Base-by-base conservation (phyloP, 1,284 basidiomycete genomes). In the Ceratobasidium sp. region DNA sequence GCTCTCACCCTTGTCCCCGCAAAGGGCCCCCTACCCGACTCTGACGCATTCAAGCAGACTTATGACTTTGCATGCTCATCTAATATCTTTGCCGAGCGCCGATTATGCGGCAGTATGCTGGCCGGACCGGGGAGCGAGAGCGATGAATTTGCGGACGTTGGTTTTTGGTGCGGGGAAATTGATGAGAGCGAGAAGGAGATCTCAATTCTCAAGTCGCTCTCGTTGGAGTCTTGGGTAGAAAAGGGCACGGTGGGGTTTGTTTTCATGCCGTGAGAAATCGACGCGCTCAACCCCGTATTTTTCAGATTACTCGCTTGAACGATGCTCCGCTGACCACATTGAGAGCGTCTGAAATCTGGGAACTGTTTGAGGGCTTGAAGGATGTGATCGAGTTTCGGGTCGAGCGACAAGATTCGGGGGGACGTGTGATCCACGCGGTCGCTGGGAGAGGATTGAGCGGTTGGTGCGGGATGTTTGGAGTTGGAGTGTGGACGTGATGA, bases 81-180 rank as follows among this genome's bases (percentile, higher is more conserved):
- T 11, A 71, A 75, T 56, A 75, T 70, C 32, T 68, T 66, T 22
- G 77, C 76, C 46, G 59, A 70, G 34, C 32, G 64, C 4, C 51
- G 59, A 17, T 29, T 68, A 6, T 74, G 70, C 51, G 66, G 70
- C n/a, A 78, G 77, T 54, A 68, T 78, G 44, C 65, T 78, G 5
- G 77, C 66, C 29, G 77, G 77, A 40, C 76, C 54, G 52, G 76
- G 77, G n/a, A 78, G 77, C 65, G 77, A 78, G 52, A 78, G 77
- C 59, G 77, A 78, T 40, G 76, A 78, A 37, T 78, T 62, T 34
- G 59, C 70, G 13, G 77, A 78, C 40, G 49, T 76, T 15, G 64
- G 77, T 13, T 56, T 77, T 68, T 73, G 73, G 70, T 75, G 51
- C 62, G 54, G 77, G 64, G 52, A 67, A 57, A 66, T 66, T 62